These are phyloP conservation scores for Purpureocillium lavendulum DNA, from an alignment of 2,329 filamentous ascomycete species.

Conservation along the genomic window DNA sequence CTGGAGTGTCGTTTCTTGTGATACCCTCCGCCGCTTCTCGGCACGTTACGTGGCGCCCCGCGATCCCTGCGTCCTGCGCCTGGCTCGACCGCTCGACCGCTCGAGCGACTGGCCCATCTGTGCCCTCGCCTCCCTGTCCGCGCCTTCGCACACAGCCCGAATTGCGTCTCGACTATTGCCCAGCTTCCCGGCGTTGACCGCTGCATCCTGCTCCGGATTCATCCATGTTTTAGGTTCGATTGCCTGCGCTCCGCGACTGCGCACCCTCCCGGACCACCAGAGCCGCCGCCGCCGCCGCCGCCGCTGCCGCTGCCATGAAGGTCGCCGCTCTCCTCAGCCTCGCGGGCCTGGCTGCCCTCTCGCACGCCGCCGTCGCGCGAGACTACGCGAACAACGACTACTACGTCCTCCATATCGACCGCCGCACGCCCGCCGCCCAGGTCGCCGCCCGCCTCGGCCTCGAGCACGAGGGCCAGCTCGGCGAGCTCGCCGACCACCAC, in stretches of 20 bases:
- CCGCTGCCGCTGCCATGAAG: conserved; percentile 34
- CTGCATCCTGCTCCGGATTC: too few species aligned
- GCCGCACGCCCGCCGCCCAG: conserved; percentile 54
- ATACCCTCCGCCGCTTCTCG: too few species aligned
- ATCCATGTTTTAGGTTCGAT: not conserved
- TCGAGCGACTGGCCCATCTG: too few species aligned
- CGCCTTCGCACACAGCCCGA: too few species aligned
- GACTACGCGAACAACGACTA: conserved; percentile 81
- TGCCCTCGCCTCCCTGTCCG: too few species aligned
- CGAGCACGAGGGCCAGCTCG: conserved; percentile 71
- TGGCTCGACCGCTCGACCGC: too few species aligned
- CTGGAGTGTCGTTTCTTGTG: too few species aligned
- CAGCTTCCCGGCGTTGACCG: too few species aligned
- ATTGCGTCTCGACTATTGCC: too few species aligned
- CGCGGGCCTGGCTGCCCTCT: conserved; percentile 39
- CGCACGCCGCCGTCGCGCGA: conserved; percentile 46
- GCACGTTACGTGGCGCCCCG: too few species aligned
- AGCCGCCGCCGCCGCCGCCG: not conserved
- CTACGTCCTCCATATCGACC: conserved; percentile 80
- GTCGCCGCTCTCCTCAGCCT: conserved; percentile 43
- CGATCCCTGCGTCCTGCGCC: too few species aligned
- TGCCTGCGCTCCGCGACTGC: not conserved
- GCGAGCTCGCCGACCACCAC: conserved; percentile 72
- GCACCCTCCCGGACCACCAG: not conserved
- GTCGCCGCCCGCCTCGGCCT: conserved; percentile 69